A percentile compares a stretch with the other conserved stretches of the same genome.
Evolutionary conservation across 2,329 filamentous ascomycete genomes (phyloP).

Genomic region (Xylariaceae sp.): DNA sequence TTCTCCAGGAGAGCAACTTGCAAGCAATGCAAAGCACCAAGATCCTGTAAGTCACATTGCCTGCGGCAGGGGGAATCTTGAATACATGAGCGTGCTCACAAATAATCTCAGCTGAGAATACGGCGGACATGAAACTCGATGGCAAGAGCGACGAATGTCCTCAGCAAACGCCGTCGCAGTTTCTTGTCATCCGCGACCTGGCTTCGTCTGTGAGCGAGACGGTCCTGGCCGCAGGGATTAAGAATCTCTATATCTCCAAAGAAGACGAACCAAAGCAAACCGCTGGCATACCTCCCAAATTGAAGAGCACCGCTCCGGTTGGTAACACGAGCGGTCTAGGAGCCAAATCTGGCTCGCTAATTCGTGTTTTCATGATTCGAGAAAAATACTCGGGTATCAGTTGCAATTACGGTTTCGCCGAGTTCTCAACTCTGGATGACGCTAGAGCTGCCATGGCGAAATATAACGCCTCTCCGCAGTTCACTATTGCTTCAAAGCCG

Average conservation of each 20-base stretch:
- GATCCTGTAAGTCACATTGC: constrained; percentile 32
- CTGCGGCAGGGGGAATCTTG: background rate
- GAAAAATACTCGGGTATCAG: constrained; percentile 72
- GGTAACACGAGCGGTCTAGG: constrained; percentile 64
- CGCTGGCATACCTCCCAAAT: constrained; percentile 52
- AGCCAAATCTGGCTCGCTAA: constrained; percentile 72
- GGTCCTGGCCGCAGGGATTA: constrained; percentile 71
- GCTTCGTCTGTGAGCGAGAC: constrained; percentile 72
- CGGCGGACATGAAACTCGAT: constrained; percentile 45
- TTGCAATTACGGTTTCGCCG: constrained; percentile 81
- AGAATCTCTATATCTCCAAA: constrained; percentile 67
- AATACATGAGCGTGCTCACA: constrained; percentile 1
- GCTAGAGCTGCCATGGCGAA: constrained; percentile 74
- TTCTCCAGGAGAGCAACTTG: constrained; percentile 40
- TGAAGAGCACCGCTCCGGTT: constrained; percentile 62
- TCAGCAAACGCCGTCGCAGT: constrained; percentile 67
- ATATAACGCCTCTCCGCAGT: constrained; percentile 71
- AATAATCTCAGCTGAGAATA: constrained; percentile 30
- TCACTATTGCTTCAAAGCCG: constrained; percentile 75
- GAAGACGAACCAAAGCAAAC: constrained; percentile 54
- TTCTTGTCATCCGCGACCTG: constrained; percentile 73
- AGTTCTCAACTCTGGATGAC: constrained; percentile 77
- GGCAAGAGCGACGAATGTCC: constrained; percentile 52
- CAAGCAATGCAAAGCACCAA: constrained; percentile 40
- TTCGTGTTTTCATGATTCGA: constrained; percentile 75